phyloP scores from a whole-genome alignment of 2,329 filamentous ascomycete species.

The Daldinia sp. region DNA sequence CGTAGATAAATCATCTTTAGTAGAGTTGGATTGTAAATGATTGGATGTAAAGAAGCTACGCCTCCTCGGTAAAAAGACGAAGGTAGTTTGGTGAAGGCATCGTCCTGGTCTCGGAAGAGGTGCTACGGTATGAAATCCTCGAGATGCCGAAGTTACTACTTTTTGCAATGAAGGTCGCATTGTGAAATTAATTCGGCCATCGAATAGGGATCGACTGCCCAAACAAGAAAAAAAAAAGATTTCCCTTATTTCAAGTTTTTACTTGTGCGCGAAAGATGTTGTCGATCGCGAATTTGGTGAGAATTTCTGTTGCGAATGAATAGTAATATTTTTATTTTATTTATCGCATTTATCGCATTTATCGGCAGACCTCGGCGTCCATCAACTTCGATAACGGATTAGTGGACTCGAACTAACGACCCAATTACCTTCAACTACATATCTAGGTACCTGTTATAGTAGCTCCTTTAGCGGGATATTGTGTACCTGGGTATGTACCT shows the following conservation, averaged over 20 bases:
- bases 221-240: too few species aligned
- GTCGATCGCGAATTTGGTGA: neutral
- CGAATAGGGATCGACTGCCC: constrained; percentile 8
- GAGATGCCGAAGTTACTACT: constrained; percentile 35
- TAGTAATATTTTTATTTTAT: neutral
- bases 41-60: constrained; percentile 74
- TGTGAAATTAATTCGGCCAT: constrained; percentile 40
- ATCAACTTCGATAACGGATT: neutral
- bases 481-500: neutral
- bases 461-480: too few species aligned
- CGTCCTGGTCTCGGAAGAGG: constrained; percentile 46
- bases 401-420: neutral
- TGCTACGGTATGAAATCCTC: constrained; percentile 43
- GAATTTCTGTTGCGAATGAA: neutral
- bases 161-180: constrained; percentile 44
- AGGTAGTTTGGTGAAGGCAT: constrained; percentile 57
- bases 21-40: constrained; percentile 57
- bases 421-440: too few species aligned
- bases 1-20: constrained; percentile 36
- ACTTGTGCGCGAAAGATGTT: neutral
- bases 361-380: neutral
- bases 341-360: constrained; percentile 1
- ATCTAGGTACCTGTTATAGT: too few species aligned
- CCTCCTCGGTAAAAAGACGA: constrained; percentile 59
- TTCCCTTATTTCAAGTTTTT: too few species aligned